Evolutionary conservation across 148 eudicot genomes (phyloP).

Genomic region (Suaeda aralocaspica): DNA sequence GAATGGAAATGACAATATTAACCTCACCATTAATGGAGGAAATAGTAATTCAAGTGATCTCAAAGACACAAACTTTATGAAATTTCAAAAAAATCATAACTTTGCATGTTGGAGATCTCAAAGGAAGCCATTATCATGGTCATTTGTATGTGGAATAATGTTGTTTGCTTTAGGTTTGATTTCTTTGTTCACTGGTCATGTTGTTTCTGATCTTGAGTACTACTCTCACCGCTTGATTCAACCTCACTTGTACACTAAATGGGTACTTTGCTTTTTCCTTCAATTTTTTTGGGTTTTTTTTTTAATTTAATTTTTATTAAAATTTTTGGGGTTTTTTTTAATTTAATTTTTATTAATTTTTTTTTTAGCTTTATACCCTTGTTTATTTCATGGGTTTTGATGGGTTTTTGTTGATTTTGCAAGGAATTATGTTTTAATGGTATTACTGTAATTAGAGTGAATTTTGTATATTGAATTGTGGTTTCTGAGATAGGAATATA

Average conservation of each 20-base stretch:
- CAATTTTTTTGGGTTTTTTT: neutral
- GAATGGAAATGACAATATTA: slow-evolving; percentile 19
- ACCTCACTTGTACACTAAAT: slow-evolving; percentile 45
- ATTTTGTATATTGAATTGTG: neutral
- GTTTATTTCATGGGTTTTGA: slow-evolving; percentile 3
- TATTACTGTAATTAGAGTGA: too few relatives aligned
- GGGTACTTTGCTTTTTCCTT: slow-evolving; percentile 32
- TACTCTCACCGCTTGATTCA: slow-evolving; percentile 74
- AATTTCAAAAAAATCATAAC: slow-evolving; percentile 31
- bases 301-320: neutral
- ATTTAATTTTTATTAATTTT: neutral
- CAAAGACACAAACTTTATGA: slow-evolving; percentile 17
- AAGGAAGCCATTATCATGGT: slow-evolving; percentile 54
- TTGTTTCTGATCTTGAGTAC: slow-evolving; percentile 91
- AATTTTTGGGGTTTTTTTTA: neutral
- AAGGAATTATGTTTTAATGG: neutral
- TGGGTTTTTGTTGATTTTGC: neutral
- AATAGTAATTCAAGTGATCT: slow-evolving; percentile 15
- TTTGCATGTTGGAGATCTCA: slow-evolving; percentile 39
- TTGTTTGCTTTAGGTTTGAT: slow-evolving; percentile 80
- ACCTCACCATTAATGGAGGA: slow-evolving; percentile 10
- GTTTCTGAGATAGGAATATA: neutral
- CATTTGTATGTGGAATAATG: slow-evolving; percentile 75
- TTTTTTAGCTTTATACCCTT: neutral
- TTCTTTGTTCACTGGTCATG: slow-evolving; percentile 86